These are phyloP conservation scores for Gaultheria prostrata DNA, from an alignment of 148 eudicot species.

Conservation along the genomic window DNA sequence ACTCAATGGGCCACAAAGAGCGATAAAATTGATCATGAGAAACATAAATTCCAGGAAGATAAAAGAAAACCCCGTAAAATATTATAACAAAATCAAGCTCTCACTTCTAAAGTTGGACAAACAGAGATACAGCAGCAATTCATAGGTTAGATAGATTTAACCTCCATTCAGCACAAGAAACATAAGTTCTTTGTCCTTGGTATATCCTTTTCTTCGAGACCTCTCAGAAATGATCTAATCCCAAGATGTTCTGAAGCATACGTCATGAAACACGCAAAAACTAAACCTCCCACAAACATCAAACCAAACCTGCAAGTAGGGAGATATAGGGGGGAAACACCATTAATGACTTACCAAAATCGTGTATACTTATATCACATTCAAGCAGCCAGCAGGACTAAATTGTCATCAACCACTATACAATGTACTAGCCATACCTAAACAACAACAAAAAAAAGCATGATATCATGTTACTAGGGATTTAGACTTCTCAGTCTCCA, in stretches of 20 bases:
- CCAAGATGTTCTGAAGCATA: slow-evolving; percentile 91
- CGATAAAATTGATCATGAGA: background rate
- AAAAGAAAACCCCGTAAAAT: background rate
- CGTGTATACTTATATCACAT: background rate
- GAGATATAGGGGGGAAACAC: background rate
- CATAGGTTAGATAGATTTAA: background rate
- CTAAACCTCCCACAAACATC: slow-evolving; percentile 79
- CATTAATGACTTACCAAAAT: background rate
- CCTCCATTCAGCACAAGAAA: slow-evolving; percentile 36
- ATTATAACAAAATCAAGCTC: background rate
- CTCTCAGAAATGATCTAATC: slow-evolving; percentile 64
- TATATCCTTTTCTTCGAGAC: slow-evolving; percentile 63
- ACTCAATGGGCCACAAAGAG: background rate
- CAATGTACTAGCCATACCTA: background rate
- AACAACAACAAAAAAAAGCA: background rate
- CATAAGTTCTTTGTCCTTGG: slow-evolving; percentile 45
- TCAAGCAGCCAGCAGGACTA: background rate
- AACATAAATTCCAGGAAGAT: background rate
- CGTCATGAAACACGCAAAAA: slow-evolving; percentile 84
- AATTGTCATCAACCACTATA: background rate
- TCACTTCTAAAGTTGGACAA: background rate
- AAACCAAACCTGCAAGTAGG: slow-evolving; percentile 64
- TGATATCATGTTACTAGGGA: background rate
- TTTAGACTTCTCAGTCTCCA: background rate
- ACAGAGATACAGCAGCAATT: background rate